Evolutionary conservation across 2,329 filamentous ascomycete species (phyloP).

Genomic region (Paraconiothyrium sp.): DNA sequence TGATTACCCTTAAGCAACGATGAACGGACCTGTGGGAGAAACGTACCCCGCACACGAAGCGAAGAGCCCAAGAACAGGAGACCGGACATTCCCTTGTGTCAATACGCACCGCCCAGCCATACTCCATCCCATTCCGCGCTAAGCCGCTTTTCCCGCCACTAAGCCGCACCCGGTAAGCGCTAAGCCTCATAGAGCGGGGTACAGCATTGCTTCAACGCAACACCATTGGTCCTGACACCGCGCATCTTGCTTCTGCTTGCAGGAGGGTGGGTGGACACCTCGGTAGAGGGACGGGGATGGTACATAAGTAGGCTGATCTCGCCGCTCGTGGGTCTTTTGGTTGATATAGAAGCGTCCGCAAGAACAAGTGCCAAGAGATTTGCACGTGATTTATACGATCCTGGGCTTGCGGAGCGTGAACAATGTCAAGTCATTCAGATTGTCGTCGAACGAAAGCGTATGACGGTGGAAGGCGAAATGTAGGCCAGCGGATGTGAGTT

Average conservation of each 20-base stretch:
- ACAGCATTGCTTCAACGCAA: neutral
- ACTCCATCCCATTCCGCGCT: neutral
- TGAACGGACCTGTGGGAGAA: no score
- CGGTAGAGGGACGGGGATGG: neutral
- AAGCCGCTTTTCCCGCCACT: conserved; percentile 14
- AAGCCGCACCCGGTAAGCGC: conserved; percentile 12
- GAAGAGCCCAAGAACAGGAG: neutral
- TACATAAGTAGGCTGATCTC: neutral
- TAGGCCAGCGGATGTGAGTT: neutral
- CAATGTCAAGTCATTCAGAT: neutral
- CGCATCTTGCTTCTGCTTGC: conserved; percentile 3
- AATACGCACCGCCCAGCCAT: no score
- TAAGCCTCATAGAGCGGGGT: conserved; percentile 11
- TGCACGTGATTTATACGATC: neutral
- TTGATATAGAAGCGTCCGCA: neutral
- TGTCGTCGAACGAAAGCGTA: neutral
- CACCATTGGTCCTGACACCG: conserved; percentile 9
- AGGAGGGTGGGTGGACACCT: neutral
- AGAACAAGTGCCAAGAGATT: neutral
- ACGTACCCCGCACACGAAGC: neutral
- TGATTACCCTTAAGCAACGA: no score
- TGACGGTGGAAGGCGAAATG: no score
- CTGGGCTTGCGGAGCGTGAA: neutral
- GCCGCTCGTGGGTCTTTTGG: neutral
- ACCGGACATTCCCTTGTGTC: neutral